These are phyloP conservation scores for Cyclostephanos tholiformis DNA, from an alignment of 108 stramenopile genomes.

Conservation along the genomic window DNA sequence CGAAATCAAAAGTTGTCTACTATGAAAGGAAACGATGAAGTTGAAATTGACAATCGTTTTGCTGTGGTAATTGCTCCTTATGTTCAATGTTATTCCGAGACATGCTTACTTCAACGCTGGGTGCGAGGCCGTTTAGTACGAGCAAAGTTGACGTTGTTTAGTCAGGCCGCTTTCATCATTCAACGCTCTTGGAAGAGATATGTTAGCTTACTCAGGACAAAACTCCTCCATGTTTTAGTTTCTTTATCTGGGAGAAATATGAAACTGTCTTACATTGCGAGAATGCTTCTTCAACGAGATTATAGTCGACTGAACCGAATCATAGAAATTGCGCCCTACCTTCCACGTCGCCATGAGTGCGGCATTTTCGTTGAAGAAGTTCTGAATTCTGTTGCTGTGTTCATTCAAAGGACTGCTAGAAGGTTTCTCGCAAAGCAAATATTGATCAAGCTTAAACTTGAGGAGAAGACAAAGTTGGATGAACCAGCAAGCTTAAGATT, in stretches of 20 bases:
- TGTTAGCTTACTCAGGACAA: slow-evolving; percentile 17
- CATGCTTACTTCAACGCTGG: slow-evolving; percentile 19
- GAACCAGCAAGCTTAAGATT: slow-evolving; percentile 2
- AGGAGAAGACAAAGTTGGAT: neutral
- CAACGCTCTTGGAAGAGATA: slow-evolving; percentile 35
- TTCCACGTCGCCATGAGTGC: slow-evolving; percentile 38
- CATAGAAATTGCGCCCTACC: slow-evolving; percentile 33
- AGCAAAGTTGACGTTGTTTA: neutral
- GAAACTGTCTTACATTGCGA: slow-evolving; percentile 5
- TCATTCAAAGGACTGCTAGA: slow-evolving; percentile 40
- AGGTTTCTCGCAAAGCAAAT: slow-evolving; percentile 20
- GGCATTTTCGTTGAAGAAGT: slow-evolving; percentile 47
- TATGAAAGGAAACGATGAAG: too few relatives aligned
- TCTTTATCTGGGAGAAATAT: neutral
- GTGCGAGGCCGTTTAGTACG: slow-evolving; percentile 20
- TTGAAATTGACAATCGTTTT: too few relatives aligned
- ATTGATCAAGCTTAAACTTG: slow-evolving; percentile 6
- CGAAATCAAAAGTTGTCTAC: too few relatives aligned
- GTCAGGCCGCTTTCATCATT: slow-evolving; percentile 34
- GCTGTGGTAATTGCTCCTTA: too few relatives aligned
- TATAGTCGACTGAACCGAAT: slow-evolving; percentile 28
- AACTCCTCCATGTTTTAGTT: slow-evolving; percentile 28
- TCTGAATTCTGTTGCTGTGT: slow-evolving; percentile 45
- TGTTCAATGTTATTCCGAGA: neutral
- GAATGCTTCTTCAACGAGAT: slow-evolving; percentile 38